These are phyloP conservation scores for Plasmodium sp. DNA, from an alignment of 169 alveolate species.

Conservation along the genomic window DNA sequence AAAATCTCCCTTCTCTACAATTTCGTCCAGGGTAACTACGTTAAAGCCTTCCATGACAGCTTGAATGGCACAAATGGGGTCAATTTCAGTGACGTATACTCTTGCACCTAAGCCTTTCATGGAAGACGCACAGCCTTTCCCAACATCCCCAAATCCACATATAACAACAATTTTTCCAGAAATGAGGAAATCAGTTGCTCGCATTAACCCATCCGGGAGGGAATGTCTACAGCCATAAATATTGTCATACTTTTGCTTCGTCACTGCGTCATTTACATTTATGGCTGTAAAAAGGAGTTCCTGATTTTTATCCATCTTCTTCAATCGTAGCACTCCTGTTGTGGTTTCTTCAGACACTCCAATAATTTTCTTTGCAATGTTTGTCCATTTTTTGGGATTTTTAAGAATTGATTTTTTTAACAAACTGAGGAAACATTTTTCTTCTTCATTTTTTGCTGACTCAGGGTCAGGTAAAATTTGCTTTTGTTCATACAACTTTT, in stretches of 20 bases:
- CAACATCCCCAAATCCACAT: constrained; percentile 99
- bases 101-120: constrained; percentile 98
- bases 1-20: constrained; percentile 94
- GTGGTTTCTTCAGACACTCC: constrained; percentile 99
- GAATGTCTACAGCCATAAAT: constrained; percentile 99
- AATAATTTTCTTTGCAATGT: constrained; percentile 89
- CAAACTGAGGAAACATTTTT: constrained; percentile 82
- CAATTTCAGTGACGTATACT: constrained; percentile 97
- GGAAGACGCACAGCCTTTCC: constrained; percentile 98
- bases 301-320: constrained; percentile 90
- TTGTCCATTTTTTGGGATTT: constrained; percentile 93
- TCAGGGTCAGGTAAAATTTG: constrained; percentile 79
- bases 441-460: constrained; percentile 78
- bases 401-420: constrained; percentile 88
- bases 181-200: constrained; percentile 98
- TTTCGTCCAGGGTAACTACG: constrained; percentile 93
- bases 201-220: constrained; percentile 97
- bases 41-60: constrained; percentile 98
- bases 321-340: constrained; percentile 97
- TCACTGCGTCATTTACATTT: constrained; percentile 97
- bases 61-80: constrained; percentile 99
- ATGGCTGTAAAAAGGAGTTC: constrained; percentile 96
- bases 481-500: constrained; percentile 80
- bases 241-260: constrained; percentile 98
- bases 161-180: constrained; percentile 98